Base-by-base conservation (phyloP, 176 grass and related monocot genomes). In the Chrysopogon serrulatus region DNA sequence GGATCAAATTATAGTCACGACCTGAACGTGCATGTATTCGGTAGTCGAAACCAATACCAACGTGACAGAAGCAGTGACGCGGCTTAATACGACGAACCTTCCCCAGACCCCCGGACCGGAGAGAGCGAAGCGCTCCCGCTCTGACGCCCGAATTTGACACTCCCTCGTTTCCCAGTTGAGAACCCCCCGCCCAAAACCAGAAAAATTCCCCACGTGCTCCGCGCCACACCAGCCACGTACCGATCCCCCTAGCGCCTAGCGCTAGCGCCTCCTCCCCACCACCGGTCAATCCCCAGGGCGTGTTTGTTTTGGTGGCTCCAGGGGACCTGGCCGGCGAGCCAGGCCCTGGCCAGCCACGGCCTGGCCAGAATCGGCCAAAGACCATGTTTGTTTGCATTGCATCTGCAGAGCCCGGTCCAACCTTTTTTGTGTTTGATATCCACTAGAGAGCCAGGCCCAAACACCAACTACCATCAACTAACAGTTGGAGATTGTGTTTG, bases 131-230 rank as follows among this genome's bases (percentile, higher is more conserved):
- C 17, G 43, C 77, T 81, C 77, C 19, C 44, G 8, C 13, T 62
- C 43, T 56, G 45, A 11, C 47, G 24, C 69, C n/a, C 63, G 68
- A 71, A 51, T 63, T 63, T n/a, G 64, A n/a, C 66, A 15, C 80
- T 79, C 80, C n/a, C n/a, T n/a, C n/a, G 80, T 73, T 64, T 79
- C 65, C 53, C 74, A 43, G 18, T 53, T 33, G n/a, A n/a, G n/a
- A n/a, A n/a, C n/a, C 33, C 2, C 12, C 33, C 54, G 1, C 28
- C 33, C 1, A 12, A 15, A 76, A 32, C 49, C 23, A 28, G 70
- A 82, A 84, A n/a, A 84, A 74, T 33, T 31, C 45, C 73, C 35
- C 81, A 74, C 87, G 68, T 88, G 87, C 37, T 79, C 17, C 12
- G 27, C 36, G 28, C 28, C 6, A 65, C 18, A 60, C 56, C 6